phyloP scores from a whole-genome alignment of 495 filamentous ascomycete genomes.

The Chaetomium tenue region DNA sequence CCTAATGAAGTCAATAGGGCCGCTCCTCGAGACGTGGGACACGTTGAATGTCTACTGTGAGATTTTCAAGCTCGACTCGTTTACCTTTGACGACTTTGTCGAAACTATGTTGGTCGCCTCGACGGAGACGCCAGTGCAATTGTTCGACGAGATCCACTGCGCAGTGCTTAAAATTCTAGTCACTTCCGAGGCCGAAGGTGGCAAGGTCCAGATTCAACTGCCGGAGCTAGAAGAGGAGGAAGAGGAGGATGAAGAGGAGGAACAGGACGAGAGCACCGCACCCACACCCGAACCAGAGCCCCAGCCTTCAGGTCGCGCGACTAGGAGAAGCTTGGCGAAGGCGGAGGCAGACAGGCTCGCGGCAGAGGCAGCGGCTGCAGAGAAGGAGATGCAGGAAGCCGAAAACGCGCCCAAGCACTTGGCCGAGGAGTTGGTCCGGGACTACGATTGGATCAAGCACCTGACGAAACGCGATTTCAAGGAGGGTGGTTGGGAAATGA shows the following conservation, averaged over 20 bases:
- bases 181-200: slow-evolving; percentile 67
- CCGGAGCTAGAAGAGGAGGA: slow-evolving; percentile 66
- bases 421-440: slow-evolving; percentile 72
- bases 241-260: slow-evolving; percentile 62
- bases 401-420: slow-evolving; percentile 58
- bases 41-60: slow-evolving; percentile 95
- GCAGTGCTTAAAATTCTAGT: slow-evolving; percentile 86
- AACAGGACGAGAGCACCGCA: slow-evolving; percentile 58
- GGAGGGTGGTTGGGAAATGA: slow-evolving; percentile 86
- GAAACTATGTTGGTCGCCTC: slow-evolving; percentile 81
- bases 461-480: slow-evolving; percentile 80
- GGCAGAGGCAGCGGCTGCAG: slow-evolving; percentile 52
- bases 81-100: slow-evolving; percentile 94
- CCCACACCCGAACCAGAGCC: slow-evolving; percentile 67
- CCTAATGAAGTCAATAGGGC: slow-evolving; percentile 73
- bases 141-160: slow-evolving; percentile 90
- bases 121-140: slow-evolving; percentile 75
- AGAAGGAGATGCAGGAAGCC: slow-evolving; percentile 40
- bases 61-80: slow-evolving; percentile 88
- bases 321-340: slow-evolving; percentile 80
- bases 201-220: slow-evolving; percentile 72
- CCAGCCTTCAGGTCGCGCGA: slow-evolving; percentile 66
- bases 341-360: slow-evolving; percentile 65
- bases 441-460: slow-evolving; percentile 79
- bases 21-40: slow-evolving; percentile 86